Base-by-base conservation (phyloP, 768 basidiomycete genomes). In the Rossbeevera mucosa region DNA sequence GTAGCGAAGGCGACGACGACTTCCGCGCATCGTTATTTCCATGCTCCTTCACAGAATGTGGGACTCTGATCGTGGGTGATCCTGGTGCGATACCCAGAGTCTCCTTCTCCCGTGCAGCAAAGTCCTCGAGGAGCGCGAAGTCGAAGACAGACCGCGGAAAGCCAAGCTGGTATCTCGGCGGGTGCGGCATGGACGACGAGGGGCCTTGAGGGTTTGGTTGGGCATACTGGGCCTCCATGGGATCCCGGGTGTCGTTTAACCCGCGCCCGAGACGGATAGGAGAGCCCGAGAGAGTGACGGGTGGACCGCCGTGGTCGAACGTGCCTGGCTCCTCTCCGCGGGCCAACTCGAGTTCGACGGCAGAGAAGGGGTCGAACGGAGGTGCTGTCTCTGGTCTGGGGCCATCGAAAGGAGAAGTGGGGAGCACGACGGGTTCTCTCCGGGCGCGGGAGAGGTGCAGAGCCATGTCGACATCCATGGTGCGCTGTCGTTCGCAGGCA, bases 381-480 rank as follows among this genome's bases (percentile, higher is more conserved):
- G 59, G 50, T 6, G 70, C 73, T 1, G 63, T 33, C 16, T 67
- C 67, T 6, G 62, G 69, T 58, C 47, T 71, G 54, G 60, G 70
- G 48, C 7, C 47, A n/a, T 62, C 64, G 24, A 63, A 70, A 20
- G 72, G 68, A 12, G 72, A 59, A 22, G 75, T 65, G 0, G 74
- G 69, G 11, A 62, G 64, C 4, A 72, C 67, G 7, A 82, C 61
- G 0, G 85, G 86, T 47, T 83, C 83, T 54, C 85, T 75, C 20
- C 89, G 79, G 1, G 86, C 88, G 20, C 81, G 76, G 21, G 85
- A 87, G 38, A 88, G 79, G 28, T 88, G 86, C 64, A 90, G 79
- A 48, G 88, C 91, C 88, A 92, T 91, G 62, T 94, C 93, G 0
- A 90, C 90, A 62, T 97, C 94, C 86, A 96, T 90, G 6, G 91